These are phyloP conservation scores for Lithospermum erythrorhizon DNA, from an alignment of 257 asterid species.

Conservation along the genomic window DNA sequence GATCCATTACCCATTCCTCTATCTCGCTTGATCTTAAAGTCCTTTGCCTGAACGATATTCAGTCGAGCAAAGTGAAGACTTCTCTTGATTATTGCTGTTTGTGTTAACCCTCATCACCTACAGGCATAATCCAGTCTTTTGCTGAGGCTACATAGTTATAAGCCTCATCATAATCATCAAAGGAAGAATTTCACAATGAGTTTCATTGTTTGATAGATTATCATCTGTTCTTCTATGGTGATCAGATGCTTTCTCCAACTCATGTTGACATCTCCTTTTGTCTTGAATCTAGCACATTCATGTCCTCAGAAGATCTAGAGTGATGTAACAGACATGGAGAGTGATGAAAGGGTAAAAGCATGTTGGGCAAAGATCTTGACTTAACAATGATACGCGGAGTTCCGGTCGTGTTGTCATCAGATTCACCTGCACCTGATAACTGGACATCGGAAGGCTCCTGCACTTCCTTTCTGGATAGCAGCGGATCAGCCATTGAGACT, in stretches of 20 bases:
- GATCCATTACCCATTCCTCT: slow-evolving; percentile 82
- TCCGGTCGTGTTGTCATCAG: slow-evolving; percentile 31
- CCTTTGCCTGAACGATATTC: slow-evolving; percentile 47
- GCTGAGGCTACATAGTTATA: slow-evolving; percentile 55
- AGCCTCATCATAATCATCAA: slow-evolving; percentile 32
- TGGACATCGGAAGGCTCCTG: slow-evolving; percentile 29
- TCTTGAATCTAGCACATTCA: slow-evolving; percentile 37
- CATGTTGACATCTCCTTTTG: slow-evolving; percentile 25
- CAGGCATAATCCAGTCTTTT: slow-evolving; percentile 83
- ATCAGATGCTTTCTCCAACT: slow-evolving; percentile 19
- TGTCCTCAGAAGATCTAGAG: slow-evolving; percentile 64
- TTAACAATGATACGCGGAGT: slow-evolving; percentile 32
- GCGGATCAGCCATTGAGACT: slow-evolving; percentile 40
- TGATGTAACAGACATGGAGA: slow-evolving; percentile 16
- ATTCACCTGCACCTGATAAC: slow-evolving; percentile 36
- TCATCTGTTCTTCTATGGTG: slow-evolving; percentile 28
- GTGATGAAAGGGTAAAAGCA: slow-evolving; percentile 29
- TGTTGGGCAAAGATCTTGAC: slow-evolving; percentile 66
- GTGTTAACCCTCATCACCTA: slow-evolving; percentile 32
- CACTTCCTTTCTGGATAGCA: slow-evolving; percentile 33
- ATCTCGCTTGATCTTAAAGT: slow-evolving; percentile 61
- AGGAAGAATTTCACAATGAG: slow-evolving; percentile 34
- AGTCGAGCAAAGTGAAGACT: slow-evolving; percentile 29
- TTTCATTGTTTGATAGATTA: slow-evolving; percentile 23
- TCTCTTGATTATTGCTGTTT: slow-evolving; percentile 26